These are phyloP conservation scores for Coemansia sp. DNA, from an alignment of 192 early-diverging fungal genomes.

Conservation along the genomic window DNA sequence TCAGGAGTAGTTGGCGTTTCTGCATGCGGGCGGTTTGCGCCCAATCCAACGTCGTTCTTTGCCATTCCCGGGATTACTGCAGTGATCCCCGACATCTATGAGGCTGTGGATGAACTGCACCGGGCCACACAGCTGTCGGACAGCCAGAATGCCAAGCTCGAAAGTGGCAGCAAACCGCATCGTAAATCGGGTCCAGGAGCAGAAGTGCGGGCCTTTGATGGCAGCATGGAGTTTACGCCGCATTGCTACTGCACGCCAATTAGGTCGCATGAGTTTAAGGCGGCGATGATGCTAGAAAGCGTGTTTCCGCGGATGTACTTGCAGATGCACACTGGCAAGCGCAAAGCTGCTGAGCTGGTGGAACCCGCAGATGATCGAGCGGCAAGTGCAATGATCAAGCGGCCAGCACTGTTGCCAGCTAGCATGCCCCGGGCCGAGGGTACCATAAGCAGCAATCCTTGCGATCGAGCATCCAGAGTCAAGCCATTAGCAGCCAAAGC, in stretches of 20 bases:
- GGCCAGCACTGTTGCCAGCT: slow-evolving; percentile 13
- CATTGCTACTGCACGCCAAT: slow-evolving; percentile 37
- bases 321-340: slow-evolving; percentile 29
- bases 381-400: slow-evolving; percentile 11
- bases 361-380: slow-evolving; percentile 3
- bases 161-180: background rate
- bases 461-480: slow-evolving; percentile 10
- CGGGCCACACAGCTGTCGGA: slow-evolving; percentile 30
- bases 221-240: slow-evolving; percentile 32
- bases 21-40: slow-evolving; percentile 36
- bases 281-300: slow-evolving; percentile 38
- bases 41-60: slow-evolving; percentile 47
- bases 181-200: background rate
- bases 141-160: slow-evolving; percentile 3
- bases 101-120: slow-evolving; percentile 51
- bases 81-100: slow-evolving; percentile 44
- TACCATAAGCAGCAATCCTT: background rate
- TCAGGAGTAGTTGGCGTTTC: slow-evolving; percentile 23
- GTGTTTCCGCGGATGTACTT: slow-evolving; percentile 40
- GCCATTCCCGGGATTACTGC: slow-evolving; percentile 48
- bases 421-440: background rate
- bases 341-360: slow-evolving; percentile 16
- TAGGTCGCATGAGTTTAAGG: slow-evolving; percentile 21
- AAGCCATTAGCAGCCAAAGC: slow-evolving; percentile 24
- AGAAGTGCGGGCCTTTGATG: slow-evolving; percentile 35